These are phyloP conservation scores for Fusarium bactridioides DNA, from an alignment of 2,329 filamentous ascomycete genomes.

Conservation along the genomic window DNA sequence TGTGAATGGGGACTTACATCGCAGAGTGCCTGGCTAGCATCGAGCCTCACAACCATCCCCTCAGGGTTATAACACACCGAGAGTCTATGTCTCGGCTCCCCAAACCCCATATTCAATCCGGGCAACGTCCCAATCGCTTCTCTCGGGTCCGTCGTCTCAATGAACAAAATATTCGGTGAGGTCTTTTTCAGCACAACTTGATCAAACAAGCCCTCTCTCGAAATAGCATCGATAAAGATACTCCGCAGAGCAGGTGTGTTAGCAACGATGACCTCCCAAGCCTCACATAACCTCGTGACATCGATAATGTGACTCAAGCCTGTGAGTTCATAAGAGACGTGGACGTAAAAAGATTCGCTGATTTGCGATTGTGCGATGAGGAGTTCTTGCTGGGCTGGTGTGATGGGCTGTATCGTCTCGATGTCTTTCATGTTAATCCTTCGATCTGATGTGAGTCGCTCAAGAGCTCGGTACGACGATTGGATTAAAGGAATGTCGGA, in stretches of 20 bases:
- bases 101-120: conserved; percentile 47
- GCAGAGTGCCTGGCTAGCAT: conserved; percentile 60
- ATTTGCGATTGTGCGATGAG: conserved; percentile 55
- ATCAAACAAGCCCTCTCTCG: conserved; percentile 58
- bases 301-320: conserved; percentile 52
- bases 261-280: conserved; percentile 59
- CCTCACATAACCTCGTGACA: conserved; percentile 54
- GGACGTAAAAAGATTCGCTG: conserved; percentile 53
- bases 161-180: conserved; percentile 62
- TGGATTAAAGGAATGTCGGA: conserved; percentile 59
- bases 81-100: conserved; percentile 58
- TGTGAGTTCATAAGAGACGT: conserved; percentile 58
- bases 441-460: conserved; percentile 53
- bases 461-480: conserved; percentile 56
- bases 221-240: conserved; percentile 60
- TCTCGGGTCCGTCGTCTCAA: conserved; percentile 53
- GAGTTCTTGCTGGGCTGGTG: conserved; percentile 58
- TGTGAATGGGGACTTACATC: conserved; percentile 46
- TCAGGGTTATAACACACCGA: conserved; percentile 56
- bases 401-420: conserved; percentile 59
- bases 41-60: conserved; percentile 58
- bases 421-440: conserved; percentile 56
- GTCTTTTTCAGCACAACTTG: conserved; percentile 57
- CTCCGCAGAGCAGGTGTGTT: conserved; percentile 57
- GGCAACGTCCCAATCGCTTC: conserved; percentile 53